Evolutionary conservation across 2,329 filamentous ascomycete genomes (phyloP).

Genomic region (Aaosphaeria arxii): DNA sequence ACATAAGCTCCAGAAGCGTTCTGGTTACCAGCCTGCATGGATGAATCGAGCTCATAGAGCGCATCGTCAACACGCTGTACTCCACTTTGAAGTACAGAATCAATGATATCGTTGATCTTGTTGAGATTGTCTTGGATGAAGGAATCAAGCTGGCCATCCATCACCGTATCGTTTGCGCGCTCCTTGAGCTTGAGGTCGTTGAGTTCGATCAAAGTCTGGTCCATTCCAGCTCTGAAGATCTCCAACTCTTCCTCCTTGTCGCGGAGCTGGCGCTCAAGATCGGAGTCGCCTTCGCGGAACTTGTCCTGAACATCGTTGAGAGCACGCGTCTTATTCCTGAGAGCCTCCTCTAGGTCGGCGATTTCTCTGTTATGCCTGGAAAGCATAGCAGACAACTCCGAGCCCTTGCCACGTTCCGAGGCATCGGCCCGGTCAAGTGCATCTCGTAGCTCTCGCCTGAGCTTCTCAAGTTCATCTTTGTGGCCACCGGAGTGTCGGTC

Average conservation of each 20-base stretch:
- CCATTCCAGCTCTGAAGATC: slow-evolving; percentile 97
- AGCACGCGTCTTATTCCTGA: slow-evolving; percentile 80
- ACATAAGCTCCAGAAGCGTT: slow-evolving; percentile 94
- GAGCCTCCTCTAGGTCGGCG: slow-evolving; percentile 89
- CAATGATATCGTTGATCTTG: slow-evolving; percentile 97
- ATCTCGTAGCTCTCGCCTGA: slow-evolving; percentile 89
- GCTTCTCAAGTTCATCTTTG: slow-evolving; percentile 90
- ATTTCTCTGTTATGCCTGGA: slow-evolving; percentile 97
- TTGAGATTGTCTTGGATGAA: slow-evolving; percentile 81
- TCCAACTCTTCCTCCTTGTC: slow-evolving; percentile 98
- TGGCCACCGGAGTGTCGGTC: slow-evolving; percentile 82
- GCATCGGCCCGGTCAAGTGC: slow-evolving; percentile 90
- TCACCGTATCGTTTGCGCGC: slow-evolving; percentile 68
- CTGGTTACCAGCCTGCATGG: slow-evolving; percentile 98
- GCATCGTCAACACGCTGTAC: slow-evolving; percentile 94
- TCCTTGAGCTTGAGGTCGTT: slow-evolving; percentile 71
- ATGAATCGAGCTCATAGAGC: slow-evolving; percentile 93
- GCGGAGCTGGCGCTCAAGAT: slow-evolving; percentile 78
- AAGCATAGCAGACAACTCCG: slow-evolving; percentile 90
- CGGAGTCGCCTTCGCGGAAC: slow-evolving; percentile 75
- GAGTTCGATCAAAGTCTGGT: slow-evolving; percentile 88
- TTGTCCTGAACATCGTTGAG: slow-evolving; percentile 80
- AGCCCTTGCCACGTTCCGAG: slow-evolving; percentile 87
- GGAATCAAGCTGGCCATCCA: slow-evolving; percentile 89
- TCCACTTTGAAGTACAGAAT: slow-evolving; percentile 90